Conservation (phyloP, 352 stramenopile genomes). For the Phytopythium aichiense region DNA sequence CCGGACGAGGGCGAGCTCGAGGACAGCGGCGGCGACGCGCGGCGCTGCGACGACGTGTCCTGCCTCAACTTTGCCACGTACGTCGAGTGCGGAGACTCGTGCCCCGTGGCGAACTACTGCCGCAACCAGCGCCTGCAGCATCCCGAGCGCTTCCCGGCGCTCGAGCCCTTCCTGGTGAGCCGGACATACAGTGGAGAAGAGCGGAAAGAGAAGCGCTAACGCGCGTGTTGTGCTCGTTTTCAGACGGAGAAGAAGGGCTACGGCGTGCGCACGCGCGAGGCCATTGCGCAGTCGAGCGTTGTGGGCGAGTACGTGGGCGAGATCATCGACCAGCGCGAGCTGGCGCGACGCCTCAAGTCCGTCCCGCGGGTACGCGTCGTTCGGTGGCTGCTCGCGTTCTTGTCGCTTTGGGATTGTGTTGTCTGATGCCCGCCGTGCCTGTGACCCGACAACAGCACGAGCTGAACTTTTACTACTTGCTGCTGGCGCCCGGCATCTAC, state of each 20-base stretch:
- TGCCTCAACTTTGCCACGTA: slow-evolving; percentile 89
- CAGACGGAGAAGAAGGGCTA: slow-evolving; percentile 82
- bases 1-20: slow-evolving; percentile 38
- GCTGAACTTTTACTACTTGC: slow-evolving; percentile 86
- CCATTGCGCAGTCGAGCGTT: slow-evolving; percentile 60
- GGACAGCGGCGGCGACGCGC: slow-evolving; percentile 12
- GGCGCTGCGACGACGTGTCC: slow-evolving; percentile 77
- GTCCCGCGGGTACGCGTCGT: slow-evolving; percentile 36
- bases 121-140: slow-evolving; percentile 77
- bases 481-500: slow-evolving; percentile 79
- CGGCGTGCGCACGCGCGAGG: slow-evolving; percentile 63
- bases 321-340: slow-evolving; percentile 88
- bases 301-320: slow-evolving; percentile 92
- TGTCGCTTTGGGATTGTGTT: background rate
- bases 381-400: background rate
- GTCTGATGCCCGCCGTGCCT: background rate
- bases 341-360: slow-evolving; percentile 47
- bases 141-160: slow-evolving; percentile 47
- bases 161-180: slow-evolving; percentile 68
- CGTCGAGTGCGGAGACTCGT: slow-evolving; percentile 62
- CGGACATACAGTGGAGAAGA: background rate
- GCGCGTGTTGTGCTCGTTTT: background rate
- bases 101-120: slow-evolving; percentile 45
- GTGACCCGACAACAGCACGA: slow-evolving; percentile 37
- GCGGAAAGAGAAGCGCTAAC: background rate